Percentiles rank a stretch among this genome's conserved stretches.
These are phyloP conservation scores for Meyerozyma elateridarum DNA, from an alignment of 1,139 yeast species.

Conservation along the genomic window DNA sequence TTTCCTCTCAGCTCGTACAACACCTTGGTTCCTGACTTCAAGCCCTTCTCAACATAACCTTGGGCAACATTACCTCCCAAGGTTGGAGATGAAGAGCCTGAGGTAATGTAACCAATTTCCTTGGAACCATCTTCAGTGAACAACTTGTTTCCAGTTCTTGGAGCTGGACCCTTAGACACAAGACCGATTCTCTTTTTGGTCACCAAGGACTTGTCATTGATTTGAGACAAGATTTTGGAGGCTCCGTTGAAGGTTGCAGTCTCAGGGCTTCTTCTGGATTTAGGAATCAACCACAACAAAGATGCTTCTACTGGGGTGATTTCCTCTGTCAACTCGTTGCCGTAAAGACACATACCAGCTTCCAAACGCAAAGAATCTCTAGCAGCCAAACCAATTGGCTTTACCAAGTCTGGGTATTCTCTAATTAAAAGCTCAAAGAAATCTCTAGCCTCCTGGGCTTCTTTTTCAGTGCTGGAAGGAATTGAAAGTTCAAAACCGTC, in stretches of 20 bases:
- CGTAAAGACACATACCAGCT: conserved; percentile 98
- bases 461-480: conserved; percentile 46
- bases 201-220: conserved; percentile 57
- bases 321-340: conserved; percentile 80
- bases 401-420: conserved; percentile 52
- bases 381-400: conserved; percentile 93
- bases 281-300: conserved; percentile 84
- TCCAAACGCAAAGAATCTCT: conserved; percentile 92
- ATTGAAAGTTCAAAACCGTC: conserved; percentile 94
- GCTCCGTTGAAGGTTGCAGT: conserved; percentile 73
- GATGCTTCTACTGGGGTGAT: conserved; percentile 87
- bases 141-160: conserved; percentile 77
- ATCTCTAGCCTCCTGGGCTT: conserved; percentile 43
- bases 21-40: conserved; percentile 72
- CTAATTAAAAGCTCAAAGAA: conserved; percentile 61
- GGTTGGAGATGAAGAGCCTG: conserved; percentile 90
- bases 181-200: conserved; percentile 70
- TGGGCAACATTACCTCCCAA: conserved; percentile 87
- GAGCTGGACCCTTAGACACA: conserved; percentile 80
- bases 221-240: conserved; percentile 60
- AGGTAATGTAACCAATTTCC: conserved; percentile 71
- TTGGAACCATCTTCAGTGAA: conserved; percentile 43
- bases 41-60: conserved; percentile 76
- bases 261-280: conserved; percentile 55
- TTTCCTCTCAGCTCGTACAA: conserved; percentile 81